A percentile compares a stretch with the other conserved stretches of the same genome.
Conservation (phyloP, 805 yeast genomes). For the Scheffersomyces stipitis region DNA sequence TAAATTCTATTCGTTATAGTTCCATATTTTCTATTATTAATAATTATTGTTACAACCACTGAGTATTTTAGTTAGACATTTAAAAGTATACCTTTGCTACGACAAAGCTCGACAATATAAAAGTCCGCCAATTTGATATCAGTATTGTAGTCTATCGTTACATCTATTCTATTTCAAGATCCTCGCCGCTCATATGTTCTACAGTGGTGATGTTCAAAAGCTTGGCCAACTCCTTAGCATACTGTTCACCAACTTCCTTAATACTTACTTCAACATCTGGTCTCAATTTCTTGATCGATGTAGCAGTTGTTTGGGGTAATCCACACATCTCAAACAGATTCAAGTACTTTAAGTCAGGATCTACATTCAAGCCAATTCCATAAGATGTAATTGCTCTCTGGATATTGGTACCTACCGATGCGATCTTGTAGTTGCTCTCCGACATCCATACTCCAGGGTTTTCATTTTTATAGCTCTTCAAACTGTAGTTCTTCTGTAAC, state of each 20-base stretch:
- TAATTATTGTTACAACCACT: background rate
- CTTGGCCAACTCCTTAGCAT: conserved; percentile 38
- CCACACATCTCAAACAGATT: conserved; percentile 86
- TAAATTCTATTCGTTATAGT: background rate
- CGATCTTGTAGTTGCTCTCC: conserved; percentile 57
- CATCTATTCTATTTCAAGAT: conserved; percentile 16
- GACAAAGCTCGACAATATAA: no score
- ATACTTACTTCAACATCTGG: conserved; percentile 10
- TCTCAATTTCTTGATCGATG: conserved; percentile 26
- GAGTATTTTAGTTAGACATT: no score
- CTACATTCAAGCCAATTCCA: conserved; percentile 81
- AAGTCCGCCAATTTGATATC: no score
- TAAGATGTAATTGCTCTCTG: conserved; percentile 83
- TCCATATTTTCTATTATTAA: background rate
- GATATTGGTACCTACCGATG: conserved; percentile 87
- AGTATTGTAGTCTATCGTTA: no score
- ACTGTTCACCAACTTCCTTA: conserved; percentile 30
- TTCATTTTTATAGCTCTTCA: conserved; percentile 53
- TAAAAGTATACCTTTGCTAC: no score
- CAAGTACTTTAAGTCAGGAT: conserved; percentile 70
- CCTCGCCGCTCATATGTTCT: conserved; percentile 37
- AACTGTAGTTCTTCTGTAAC: conserved; percentile 35
- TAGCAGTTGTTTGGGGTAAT: conserved; percentile 51
- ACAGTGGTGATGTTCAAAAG: conserved; percentile 30
- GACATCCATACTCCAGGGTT: conserved; percentile 89